These are phyloP conservation scores for Neurospora terricola DNA, from an alignment of 495 filamentous ascomycete species.

Conservation along the genomic window DNA sequence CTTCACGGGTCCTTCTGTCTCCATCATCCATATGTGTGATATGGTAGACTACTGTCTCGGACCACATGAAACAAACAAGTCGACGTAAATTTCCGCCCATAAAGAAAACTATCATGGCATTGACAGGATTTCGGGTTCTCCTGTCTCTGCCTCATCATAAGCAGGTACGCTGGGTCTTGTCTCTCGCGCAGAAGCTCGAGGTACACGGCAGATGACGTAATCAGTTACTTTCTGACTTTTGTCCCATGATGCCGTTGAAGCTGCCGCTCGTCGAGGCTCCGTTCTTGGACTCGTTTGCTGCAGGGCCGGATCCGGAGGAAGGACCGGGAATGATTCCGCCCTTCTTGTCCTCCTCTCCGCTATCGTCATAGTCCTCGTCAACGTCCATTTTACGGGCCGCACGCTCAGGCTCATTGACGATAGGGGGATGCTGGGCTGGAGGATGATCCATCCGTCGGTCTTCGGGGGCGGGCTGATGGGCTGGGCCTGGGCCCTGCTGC, in stretches of 20 bases:
- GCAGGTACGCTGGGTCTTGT: background rate
- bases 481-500: conserved; percentile 25
- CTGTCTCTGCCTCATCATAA: background rate
- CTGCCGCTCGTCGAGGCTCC: conserved; percentile 32
- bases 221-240: conserved; percentile 29
- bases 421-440: conserved; percentile 35
- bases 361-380: conserved; percentile 89
- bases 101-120: background rate
- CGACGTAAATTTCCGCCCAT: background rate
- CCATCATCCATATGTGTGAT: background rate
- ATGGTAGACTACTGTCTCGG: background rate
- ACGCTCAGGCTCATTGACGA: conserved; percentile 57
- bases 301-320: conserved; percentile 15
- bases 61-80: background rate
- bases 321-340: conserved; percentile 28
- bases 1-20: background rate
- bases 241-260: conserved; percentile 37
- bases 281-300: conserved; percentile 34
- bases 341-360: conserved; percentile 77
- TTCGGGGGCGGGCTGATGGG: conserved; percentile 37
- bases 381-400: conserved; percentile 93
- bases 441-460: conserved; percentile 37
- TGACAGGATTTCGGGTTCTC: background rate
- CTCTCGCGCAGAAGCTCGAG: background rate
- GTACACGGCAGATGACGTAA: background rate